Percentiles rank a stretch among this genome's conserved stretches.
Conservation (phyloP, 176 grass and related monocot genomes). For the Oryza meridionalis region DNA sequence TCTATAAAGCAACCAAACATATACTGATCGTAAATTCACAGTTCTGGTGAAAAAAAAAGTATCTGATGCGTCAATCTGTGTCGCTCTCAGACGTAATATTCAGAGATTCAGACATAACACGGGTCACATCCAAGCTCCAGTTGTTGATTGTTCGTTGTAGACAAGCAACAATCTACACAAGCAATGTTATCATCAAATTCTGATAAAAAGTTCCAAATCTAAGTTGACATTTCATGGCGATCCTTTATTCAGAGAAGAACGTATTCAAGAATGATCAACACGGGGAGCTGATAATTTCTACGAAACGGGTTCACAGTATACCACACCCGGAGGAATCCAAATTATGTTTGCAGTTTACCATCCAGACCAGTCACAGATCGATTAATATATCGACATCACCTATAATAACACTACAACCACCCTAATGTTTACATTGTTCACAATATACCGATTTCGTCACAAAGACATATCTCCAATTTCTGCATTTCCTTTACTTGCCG, state of each 20-base stretch:
- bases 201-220: background rate
- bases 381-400: slow-evolving; percentile 14
- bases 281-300: background rate
- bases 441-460: background rate
- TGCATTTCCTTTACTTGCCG: slow-evolving; percentile 35
- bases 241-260: slow-evolving; percentile 27
- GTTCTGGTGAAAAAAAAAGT: background rate
- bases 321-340: background rate
- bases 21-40: background rate
- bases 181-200: background rate
- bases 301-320: background rate
- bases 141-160: background rate
- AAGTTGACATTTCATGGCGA: background rate
- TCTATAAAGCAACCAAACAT: background rate
- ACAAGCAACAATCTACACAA: background rate
- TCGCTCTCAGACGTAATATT: background rate
- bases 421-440: slow-evolving; percentile 65
- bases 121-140: background rate
- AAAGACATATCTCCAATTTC: background rate
- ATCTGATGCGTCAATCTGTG: background rate
- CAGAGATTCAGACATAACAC: background rate
- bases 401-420: slow-evolving; percentile 38
- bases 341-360: slow-evolving; percentile 14
- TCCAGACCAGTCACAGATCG: slow-evolving; percentile 13
- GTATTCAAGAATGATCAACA: slow-evolving; percentile 12